phyloP scores from a whole-genome alignment of 495 filamentous ascomycete genomes.

The Cairneyella variabilis region DNA sequence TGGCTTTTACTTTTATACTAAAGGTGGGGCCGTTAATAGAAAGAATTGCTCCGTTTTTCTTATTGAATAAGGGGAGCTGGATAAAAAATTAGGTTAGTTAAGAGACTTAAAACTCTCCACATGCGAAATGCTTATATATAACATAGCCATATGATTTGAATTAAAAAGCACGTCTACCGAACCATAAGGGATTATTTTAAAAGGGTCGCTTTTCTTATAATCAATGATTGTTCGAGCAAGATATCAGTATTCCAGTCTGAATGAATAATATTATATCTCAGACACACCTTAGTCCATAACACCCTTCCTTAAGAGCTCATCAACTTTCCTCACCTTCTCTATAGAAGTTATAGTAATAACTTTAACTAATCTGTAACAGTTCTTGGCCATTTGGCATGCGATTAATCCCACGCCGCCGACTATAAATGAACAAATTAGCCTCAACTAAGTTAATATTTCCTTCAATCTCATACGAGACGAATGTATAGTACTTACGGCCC shows the following conservation, averaged over 20 bases:
- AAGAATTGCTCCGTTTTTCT: neutral
- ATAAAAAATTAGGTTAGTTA: neutral
- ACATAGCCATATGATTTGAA: neutral
- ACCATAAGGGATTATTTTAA: neutral
- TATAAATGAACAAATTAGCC: neutral
- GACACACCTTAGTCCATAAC: constrained; percentile 18
- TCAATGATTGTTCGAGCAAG: constrained; percentile 15
- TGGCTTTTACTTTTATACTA: neutral
- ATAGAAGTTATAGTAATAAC: constrained; percentile 53
- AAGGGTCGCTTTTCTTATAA: constrained; percentile 25
- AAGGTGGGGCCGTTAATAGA: neutral
- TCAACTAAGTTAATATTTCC: neutral
- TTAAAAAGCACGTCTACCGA: neutral
- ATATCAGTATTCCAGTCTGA: neutral
- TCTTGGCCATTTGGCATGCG: constrained; percentile 46
- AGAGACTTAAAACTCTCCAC: neutral
- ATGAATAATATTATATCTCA: neutral
- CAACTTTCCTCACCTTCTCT: constrained; percentile 41
- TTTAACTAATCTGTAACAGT: constrained; percentile 41
- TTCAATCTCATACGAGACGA: neutral
- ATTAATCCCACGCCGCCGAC: constrained; percentile 44
- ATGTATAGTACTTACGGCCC: constrained; percentile 31
- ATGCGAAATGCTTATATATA: neutral
- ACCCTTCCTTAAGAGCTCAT: constrained; percentile 31
- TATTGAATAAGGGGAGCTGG: neutral